A percentile compares a stretch with the other conserved stretches of the same genome.
phyloP scores from a whole-genome alignment of 768 basidiomycete species.

The Boletus reticuloceps region DNA sequence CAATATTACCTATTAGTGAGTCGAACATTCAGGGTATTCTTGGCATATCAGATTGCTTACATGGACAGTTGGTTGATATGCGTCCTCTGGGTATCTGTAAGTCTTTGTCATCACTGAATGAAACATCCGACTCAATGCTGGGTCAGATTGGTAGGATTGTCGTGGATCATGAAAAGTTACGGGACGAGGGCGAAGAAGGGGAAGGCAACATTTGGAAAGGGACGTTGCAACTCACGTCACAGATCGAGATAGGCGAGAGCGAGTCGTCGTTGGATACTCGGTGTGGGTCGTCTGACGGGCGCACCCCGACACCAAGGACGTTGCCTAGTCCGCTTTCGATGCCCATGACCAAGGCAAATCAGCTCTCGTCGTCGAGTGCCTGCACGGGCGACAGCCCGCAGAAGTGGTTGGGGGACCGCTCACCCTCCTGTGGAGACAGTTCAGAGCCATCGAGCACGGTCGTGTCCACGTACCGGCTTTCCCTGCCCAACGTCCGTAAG shows the following conservation, averaged over 20 bases:
- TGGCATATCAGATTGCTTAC: not conserved
- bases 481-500: no score
- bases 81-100: conserved; percentile 18
- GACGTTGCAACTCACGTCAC: conserved; percentile 15
- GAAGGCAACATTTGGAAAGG: conserved; percentile 2
- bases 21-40: not conserved
- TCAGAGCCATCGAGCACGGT: not conserved
- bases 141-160: conserved; percentile 17
- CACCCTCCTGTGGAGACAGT: not conserved
- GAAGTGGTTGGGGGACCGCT: not conserved
- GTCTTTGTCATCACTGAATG: not conserved
- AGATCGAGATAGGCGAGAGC: conserved; percentile 13
- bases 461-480: not conserved
- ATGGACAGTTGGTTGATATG: conserved; percentile 19
- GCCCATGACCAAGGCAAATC: not conserved
- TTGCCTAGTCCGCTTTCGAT: not conserved
- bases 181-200: not conserved
- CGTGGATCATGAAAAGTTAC: conserved; percentile 10
- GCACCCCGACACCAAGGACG: not conserved
- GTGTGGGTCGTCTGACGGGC: not conserved
- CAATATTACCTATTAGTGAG: conserved; percentile 24
- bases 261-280: not conserved
- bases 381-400: not conserved
- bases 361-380: not conserved
- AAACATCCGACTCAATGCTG: not conserved